Evolutionary conservation across 2,329 filamentous ascomycete genomes (phyloP).

Genomic region (Sarocladium strictum): DNA sequence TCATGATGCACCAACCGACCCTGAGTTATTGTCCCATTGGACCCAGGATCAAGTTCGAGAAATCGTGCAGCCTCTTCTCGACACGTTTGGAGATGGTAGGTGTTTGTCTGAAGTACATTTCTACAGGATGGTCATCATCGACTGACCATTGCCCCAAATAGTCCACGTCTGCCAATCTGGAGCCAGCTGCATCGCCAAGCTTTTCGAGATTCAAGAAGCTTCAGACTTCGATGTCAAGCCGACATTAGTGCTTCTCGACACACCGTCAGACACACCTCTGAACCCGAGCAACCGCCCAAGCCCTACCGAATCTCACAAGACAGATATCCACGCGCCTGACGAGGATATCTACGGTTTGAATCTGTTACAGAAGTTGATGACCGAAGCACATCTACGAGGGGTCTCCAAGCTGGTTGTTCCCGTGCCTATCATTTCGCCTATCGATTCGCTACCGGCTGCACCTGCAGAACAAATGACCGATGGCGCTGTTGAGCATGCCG

Average conservation of each 20-base stretch:
- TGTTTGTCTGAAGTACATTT: constrained; percentile 11
- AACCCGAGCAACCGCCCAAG: constrained; percentile 28
- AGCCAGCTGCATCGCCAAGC: constrained; percentile 44
- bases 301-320: constrained; percentile 27
- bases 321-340: constrained; percentile 35
- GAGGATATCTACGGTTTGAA: constrained; percentile 50
- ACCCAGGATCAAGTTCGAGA: constrained; percentile 35
- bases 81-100: constrained; percentile 49
- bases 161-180: constrained; percentile 51
- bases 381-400: constrained; percentile 50
- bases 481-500: constrained; percentile 30
- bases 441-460: constrained; percentile 17
- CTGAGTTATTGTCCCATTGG: constrained; percentile 20
- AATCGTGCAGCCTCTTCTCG: constrained; percentile 43
- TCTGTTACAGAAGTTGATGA: constrained; percentile 50
- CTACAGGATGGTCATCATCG: background rate
- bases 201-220: constrained; percentile 47
- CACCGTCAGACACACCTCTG: constrained; percentile 24
- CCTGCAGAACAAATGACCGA: constrained; percentile 29
- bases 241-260: constrained; percentile 52
- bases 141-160: constrained; percentile 20
- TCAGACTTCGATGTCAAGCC: constrained; percentile 48
- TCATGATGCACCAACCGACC: constrained; percentile 10
- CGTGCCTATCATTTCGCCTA: constrained; percentile 44
- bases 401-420: constrained; percentile 52